Evolutionary conservation across 305 asterid genomes (phyloP).

Genomic region (Fraxinus floribunda): DNA sequence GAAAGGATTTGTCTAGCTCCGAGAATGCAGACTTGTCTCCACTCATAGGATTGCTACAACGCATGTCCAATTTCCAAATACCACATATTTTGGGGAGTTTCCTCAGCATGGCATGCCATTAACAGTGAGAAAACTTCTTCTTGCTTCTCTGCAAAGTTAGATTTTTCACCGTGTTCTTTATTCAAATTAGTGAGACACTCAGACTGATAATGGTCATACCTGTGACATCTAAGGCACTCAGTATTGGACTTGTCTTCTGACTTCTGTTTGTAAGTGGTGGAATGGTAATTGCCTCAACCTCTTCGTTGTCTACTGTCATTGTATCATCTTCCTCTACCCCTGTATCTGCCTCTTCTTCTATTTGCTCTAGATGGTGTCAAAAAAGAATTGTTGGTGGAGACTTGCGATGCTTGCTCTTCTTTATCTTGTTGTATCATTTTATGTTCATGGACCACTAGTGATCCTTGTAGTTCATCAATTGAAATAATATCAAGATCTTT

Average conservation of each 20-base stretch:
- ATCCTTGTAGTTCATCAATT: neutral
- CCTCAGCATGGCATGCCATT: neutral
- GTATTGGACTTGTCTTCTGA: neutral
- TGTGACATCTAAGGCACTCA: conserved; percentile 7
- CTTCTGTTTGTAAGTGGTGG: neutral
- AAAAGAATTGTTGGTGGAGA: neutral
- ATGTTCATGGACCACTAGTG: neutral
- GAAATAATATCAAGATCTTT: no score
- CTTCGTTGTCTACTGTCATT: neutral
- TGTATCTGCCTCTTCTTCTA: neutral
- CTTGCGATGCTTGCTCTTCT: neutral
- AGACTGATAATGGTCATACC: conserved; percentile 10
- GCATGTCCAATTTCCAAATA: neutral
- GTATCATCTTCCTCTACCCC: neutral
- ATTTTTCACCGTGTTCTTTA: neutral
- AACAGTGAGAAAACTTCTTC: neutral
- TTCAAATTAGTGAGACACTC: neutral
- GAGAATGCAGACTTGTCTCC: no score
- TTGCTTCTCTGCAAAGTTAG: neutral
- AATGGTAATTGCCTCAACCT: neutral
- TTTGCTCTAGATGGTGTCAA: neutral
- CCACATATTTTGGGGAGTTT: neutral
- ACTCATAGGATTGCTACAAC: conserved; percentile 1
- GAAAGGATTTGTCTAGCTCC: neutral
- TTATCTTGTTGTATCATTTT: neutral